phyloP scores from a whole-genome alignment of 1,139 yeast genomes.

The Protomyces pachydermus region DNA sequence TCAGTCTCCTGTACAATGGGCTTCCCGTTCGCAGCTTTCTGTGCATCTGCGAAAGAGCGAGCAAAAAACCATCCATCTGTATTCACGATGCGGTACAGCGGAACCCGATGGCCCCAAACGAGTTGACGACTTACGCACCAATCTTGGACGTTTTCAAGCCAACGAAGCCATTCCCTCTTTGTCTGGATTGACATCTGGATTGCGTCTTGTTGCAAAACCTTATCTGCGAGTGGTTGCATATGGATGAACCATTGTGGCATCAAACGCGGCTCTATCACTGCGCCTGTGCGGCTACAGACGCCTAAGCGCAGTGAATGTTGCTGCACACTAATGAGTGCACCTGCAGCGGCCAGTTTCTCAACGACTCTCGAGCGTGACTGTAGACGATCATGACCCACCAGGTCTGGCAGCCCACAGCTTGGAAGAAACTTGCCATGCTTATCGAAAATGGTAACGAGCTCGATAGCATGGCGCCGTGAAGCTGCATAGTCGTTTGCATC shows the following conservation, averaged over 20 bases:
- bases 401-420: slow-evolving; percentile 3
- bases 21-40: slow-evolving; percentile 5
- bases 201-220: slow-evolving; percentile 2
- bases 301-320: slow-evolving; percentile 13
- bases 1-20: slow-evolving; percentile 27
- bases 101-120: slow-evolving; percentile 29
- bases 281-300: slow-evolving; percentile 30
- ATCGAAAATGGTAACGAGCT: slow-evolving; percentile 9
- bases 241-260: slow-evolving; percentile 29
- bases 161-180: slow-evolving; percentile 25
- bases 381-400: slow-evolving; percentile 27
- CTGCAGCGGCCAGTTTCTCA: background rate
- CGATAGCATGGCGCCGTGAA: slow-evolving; percentile 22
- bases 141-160: slow-evolving; percentile 28
- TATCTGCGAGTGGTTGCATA: slow-evolving; percentile 25
- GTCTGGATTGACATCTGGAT: background rate
- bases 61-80: slow-evolving; percentile 29
- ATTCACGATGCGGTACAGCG: slow-evolving; percentile 17
- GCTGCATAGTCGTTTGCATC: slow-evolving; percentile 28
- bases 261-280: slow-evolving; percentile 27
- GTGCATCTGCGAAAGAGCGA: slow-evolving; percentile 9
- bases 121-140: slow-evolving; percentile 31
- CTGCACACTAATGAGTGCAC: background rate
- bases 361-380: slow-evolving; percentile 7
- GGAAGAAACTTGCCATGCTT: slow-evolving; percentile 20